Percentiles rank a stretch among this genome's conserved stretches.
These are phyloP conservation scores for Phytopythium oedochilum DNA, from an alignment of 352 stramenopile species.

Conservation along the genomic window DNA sequence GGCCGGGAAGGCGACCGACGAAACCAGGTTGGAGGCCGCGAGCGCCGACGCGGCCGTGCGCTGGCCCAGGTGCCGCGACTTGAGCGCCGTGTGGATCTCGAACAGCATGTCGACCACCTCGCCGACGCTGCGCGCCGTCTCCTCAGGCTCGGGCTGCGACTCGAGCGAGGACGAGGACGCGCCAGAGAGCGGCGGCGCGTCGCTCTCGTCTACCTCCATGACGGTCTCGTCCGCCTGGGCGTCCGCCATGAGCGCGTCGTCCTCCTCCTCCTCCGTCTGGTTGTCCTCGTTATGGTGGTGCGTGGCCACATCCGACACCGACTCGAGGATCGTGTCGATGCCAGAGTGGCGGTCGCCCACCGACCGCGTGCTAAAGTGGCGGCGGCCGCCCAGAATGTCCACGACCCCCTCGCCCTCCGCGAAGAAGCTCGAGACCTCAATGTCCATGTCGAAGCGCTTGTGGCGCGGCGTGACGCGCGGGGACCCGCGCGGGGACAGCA, in stretches of 20 bases:
- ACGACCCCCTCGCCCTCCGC: slow-evolving; percentile 65
- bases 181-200: slow-evolving; percentile 13
- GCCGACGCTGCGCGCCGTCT: slow-evolving; percentile 33
- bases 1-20: slow-evolving; percentile 49
- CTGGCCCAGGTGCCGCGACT: slow-evolving; percentile 70
- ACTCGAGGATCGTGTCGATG: slow-evolving; percentile 2
- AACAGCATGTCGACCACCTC: slow-evolving; percentile 85
- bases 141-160: slow-evolving; percentile 20
- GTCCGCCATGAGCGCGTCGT: neutral
- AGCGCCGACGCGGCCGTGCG: slow-evolving; percentile 70
- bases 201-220: slow-evolving; percentile 1
- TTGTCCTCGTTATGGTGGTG: neutral
- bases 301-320: slow-evolving; percentile 13
- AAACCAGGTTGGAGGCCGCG: slow-evolving; percentile 74
- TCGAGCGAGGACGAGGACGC: slow-evolving; percentile 3
- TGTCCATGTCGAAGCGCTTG: slow-evolving; percentile 84
- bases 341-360: slow-evolving; percentile 21
- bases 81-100: slow-evolving; percentile 80
- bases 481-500: slow-evolving; percentile 61
- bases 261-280: slow-evolving; percentile 14
- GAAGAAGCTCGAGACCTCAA: slow-evolving; percentile 69
- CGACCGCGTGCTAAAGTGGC: slow-evolving; percentile 7
- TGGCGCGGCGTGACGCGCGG: slow-evolving; percentile 49
- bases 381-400: slow-evolving; percentile 41
- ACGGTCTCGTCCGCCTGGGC: neutral